These are phyloP conservation scores for Ustilago hordei DNA, from an alignment of 1,284 basidiomycete species.

Conservation along the genomic window DNA sequence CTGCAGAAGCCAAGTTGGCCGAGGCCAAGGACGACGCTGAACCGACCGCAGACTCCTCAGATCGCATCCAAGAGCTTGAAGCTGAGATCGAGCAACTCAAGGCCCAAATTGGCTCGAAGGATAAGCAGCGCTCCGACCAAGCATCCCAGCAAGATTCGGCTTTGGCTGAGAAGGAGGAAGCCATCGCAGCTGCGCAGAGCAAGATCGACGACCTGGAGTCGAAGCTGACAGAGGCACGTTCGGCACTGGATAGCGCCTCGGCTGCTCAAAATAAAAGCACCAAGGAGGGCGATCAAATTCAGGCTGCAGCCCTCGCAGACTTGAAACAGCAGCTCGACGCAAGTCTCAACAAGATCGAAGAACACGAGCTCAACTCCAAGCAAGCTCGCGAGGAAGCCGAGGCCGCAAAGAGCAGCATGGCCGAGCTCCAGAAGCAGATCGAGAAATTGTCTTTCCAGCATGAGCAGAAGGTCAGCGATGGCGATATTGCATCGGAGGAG, in stretches of 20 bases:
- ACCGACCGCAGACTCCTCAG: conserved; percentile 6
- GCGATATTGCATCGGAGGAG: conserved; percentile 12
- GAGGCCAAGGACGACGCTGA: conserved; percentile 19
- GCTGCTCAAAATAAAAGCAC: conserved; percentile 21
- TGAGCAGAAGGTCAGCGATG: conserved; percentile 23
- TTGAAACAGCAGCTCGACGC: conserved; percentile 25
- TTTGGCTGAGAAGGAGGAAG: conserved; percentile 31
- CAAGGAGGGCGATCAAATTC: conserved; percentile 14
- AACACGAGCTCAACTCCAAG: conserved; percentile 24
- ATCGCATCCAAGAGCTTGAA: conserved; percentile 37
- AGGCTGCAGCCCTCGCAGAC: conserved; percentile 25
- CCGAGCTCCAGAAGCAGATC: conserved; percentile 33
- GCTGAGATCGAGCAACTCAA: conserved; percentile 35
- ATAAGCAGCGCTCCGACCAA: conserved; percentile 24
- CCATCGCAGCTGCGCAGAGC: conserved; percentile 27
- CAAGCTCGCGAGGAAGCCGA: conserved; percentile 30
- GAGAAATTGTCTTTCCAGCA: conserved; percentile 29
- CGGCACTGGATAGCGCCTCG: conserved; percentile 21
- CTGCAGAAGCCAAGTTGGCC: conserved; percentile 47
- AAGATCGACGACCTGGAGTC: conserved; percentile 31
- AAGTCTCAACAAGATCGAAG: conserved; percentile 32
- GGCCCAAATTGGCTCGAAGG: conserved; percentile 18
- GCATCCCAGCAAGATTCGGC: conserved; percentile 17
- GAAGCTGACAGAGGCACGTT: conserved; percentile 25
- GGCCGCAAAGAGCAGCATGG: conserved; percentile 16